Evolutionary conservation across 192 early-diverging fungal genomes (phyloP).

Genomic region (Gigaspora rosea): DNA sequence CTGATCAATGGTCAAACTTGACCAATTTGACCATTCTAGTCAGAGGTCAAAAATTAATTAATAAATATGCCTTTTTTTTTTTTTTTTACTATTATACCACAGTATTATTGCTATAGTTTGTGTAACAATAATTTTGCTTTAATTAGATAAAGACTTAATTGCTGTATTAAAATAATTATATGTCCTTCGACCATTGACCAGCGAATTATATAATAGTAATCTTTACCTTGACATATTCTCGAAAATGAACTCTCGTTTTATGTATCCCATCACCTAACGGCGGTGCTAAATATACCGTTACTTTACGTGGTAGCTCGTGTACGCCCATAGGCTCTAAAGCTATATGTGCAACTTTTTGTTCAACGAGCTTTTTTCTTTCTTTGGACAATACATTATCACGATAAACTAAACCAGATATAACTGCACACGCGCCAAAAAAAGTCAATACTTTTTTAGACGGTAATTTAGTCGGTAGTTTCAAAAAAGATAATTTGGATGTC

Average conservation of each 20-base stretch:
- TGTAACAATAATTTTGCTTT: too few species aligned
- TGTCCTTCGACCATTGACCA: too few species aligned
- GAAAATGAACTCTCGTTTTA: conserved; percentile 48
- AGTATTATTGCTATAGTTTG: too few species aligned
- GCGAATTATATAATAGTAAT: neutral
- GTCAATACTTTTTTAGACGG: conserved; percentile 43
- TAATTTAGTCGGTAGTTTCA: conserved; percentile 41
- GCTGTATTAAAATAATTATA: too few species aligned
- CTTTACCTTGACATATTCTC: conserved; percentile 45
- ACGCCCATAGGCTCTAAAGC: conserved; percentile 39
- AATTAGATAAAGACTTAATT: too few species aligned
- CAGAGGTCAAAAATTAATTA: too few species aligned
- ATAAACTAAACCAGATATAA: conserved; percentile 36
- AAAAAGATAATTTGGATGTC: too few species aligned
- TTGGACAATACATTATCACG: conserved; percentile 45
- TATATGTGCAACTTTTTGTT: conserved; percentile 42
- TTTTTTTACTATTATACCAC: too few species aligned
- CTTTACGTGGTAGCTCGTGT: conserved; percentile 48
- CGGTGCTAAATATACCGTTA: conserved; percentile 44
- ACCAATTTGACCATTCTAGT: too few species aligned
- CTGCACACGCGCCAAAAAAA: conserved; percentile 39
- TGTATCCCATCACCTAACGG: conserved; percentile 47
- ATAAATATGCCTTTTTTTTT: too few species aligned
- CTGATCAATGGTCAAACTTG: too few species aligned
- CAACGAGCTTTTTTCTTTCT: conserved; percentile 37